Percentiles rank a stretch among this genome's conserved stretches.
phyloP scores from a whole-genome alignment of 2,329 filamentous ascomycete genomes.

The Plenodomus tracheiphilus region DNA sequence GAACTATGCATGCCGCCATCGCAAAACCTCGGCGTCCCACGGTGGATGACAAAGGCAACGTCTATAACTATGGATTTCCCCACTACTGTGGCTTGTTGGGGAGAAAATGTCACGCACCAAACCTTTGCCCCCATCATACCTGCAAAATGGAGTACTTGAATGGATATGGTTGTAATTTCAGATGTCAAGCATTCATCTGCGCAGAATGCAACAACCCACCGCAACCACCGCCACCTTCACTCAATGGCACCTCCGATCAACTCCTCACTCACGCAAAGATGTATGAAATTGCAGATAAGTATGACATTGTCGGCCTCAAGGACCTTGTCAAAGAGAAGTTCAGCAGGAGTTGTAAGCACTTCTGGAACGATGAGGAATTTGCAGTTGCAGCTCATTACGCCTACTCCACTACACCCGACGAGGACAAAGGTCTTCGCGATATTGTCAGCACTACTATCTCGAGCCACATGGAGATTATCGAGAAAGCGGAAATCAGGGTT shows the following conservation, averaged over 20 bases:
- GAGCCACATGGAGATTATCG: slow-evolving; percentile 15
- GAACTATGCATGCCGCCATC: not conserved
- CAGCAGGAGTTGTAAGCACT: not conserved
- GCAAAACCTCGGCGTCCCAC: no score
- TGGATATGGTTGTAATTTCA: not conserved
- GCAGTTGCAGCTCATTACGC: slow-evolving; percentile 25
- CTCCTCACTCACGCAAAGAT: slow-evolving; percentile 8
- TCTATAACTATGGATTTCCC: not conserved
- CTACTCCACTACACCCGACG: slow-evolving; percentile 28
- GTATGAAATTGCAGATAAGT: slow-evolving; percentile 20
- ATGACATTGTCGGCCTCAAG: slow-evolving; percentile 1
- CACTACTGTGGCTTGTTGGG: not conserved
- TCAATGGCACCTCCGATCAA: not conserved
- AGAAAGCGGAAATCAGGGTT: slow-evolving; percentile 10
- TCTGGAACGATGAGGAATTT: slow-evolving; percentile 27
- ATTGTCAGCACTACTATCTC: slow-evolving; percentile 28
- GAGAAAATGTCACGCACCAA: not conserved
- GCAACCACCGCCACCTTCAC: not conserved
- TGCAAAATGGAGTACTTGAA: not conserved
- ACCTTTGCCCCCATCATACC: not conserved
- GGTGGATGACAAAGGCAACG: not conserved
- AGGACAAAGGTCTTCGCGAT: slow-evolving; percentile 34
- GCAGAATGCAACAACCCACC: not conserved
- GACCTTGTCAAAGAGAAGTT: not conserved
- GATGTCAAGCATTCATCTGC: not conserved